Evolutionary conservation across 148 eudicot species (phyloP), one percentile per base, ranked within the genome.

Genomic region (Silene latifolia): DNA sequence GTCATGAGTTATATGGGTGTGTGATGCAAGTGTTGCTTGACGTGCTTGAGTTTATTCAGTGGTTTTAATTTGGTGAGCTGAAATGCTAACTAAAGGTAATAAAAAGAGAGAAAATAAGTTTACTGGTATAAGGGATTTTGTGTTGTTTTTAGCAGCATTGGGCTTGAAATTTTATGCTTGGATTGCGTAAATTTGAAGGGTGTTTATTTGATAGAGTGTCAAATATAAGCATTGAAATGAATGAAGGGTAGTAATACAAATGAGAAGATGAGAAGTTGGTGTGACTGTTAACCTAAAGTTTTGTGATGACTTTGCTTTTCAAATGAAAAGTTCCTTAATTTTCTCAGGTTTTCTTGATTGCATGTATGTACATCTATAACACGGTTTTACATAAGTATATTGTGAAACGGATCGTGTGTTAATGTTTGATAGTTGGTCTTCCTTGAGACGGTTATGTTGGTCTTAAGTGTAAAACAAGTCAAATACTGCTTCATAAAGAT

Each of bases 21-120:
- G 39, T 51, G 21, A 24, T 75, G 74, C 46, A 67, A 74, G 75
- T 51, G 46, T 80, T 82, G 61, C 77, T 84, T 82, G 82, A 74
- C 83, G 90, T 87, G 89, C 79, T 85, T 81, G 74, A 78, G 71
- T 74, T 79, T 76, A 70, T 19, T 20, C 80, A 75, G 84, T 79
- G 81, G 87, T 73, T 78, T 80, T 69, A 67, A 82, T 89, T 89
- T 89, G 93, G 93, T 89, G 87, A 89, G 89, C 90, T 46, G 85
- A 89, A 87, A 82, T 48, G 58, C 4, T 17, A 74, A 82, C 77
- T 32, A 1, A 4, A 32, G 35, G 5, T 62, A 72, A 18, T 62
- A 63, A 70, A n/a, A 51, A 51, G 4, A 23, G 0, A 57, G 61
- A n/a, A n/a, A n/a, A n/a, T n/a, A n/a, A 12, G 42, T 2, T 57